A percentile compares a stretch with the other conserved stretches of the same genome.
Evolutionary conservation across 257 asterid species (phyloP).

Genomic region (Solanum corneliomulleri): DNA sequence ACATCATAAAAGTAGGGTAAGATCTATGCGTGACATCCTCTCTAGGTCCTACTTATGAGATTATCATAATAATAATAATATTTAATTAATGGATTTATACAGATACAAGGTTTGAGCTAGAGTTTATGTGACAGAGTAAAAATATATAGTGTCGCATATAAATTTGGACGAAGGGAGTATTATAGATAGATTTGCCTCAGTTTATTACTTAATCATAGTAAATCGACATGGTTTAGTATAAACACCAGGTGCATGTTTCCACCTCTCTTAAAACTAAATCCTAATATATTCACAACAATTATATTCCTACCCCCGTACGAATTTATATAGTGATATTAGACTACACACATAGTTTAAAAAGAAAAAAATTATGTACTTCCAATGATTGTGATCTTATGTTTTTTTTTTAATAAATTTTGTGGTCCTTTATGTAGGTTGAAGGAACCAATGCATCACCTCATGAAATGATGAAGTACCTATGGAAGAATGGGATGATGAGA

Average conservation of each 20-base stretch:
- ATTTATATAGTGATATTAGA: not conserved
- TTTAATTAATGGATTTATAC: too few relatives aligned
- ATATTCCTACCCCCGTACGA: not conserved
- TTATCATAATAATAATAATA: not conserved
- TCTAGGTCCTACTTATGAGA: too few relatives aligned
- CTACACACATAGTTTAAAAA: not conserved
- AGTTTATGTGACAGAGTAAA: not conserved
- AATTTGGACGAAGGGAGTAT: not conserved
- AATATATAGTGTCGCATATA: not conserved
- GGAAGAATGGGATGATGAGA: conserved; percentile 14
- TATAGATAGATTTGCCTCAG: not conserved
- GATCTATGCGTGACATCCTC: not conserved
- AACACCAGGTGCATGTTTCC: not conserved
- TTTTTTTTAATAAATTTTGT: not conserved
- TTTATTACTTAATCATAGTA: not conserved
- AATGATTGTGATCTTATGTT: not conserved
- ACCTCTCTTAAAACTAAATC: not conserved
- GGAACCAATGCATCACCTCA: not conserved
- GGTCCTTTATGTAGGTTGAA: not conserved
- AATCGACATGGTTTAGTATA: not conserved
- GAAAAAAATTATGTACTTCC: not conserved
- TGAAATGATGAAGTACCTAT: not conserved
- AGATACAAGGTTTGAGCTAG: not conserved
- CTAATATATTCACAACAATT: not conserved
- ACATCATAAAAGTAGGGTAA: not conserved